Evolutionary conservation across 2,329 filamentous ascomycete species (phyloP), one percentile per base, ranked within the genome.

Genomic region (Pezicula rhizophila): DNA sequence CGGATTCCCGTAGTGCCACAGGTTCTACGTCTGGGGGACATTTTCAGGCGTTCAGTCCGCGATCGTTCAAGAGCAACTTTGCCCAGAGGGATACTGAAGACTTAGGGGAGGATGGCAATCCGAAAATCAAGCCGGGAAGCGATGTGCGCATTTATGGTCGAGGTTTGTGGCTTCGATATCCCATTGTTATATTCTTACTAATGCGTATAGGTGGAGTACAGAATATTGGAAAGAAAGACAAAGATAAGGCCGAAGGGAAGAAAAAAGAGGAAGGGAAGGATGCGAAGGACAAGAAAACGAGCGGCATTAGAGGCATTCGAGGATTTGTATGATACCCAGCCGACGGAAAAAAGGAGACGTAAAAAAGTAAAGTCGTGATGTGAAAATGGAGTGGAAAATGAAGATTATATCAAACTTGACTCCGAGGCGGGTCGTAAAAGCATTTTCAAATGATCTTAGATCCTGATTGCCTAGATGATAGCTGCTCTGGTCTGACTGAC

Each of bases 101-200:
- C 28, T 66, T 68, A 55, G 74, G 70, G 43, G 65, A 64, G 39
- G 66, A 66, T 14, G 34, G 23, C 45, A 72, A 69, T 56, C 65
- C 68, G 10, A 77, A 71, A 57, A 71, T 73, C 47, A 69, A 68
- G 39, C 62, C 70, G 10, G 70, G 71, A 47, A 72, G 71, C 47
- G 73, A 78, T 55, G 65, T 75, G 15, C 66, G 77, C 47, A 67
- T 78, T 18, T 77, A 75, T 58, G 77, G 77, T 43, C 67, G 77
- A 69, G 77, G 77, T 79, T 57, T 67, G 73, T 68, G 34, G 14
- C 1, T 42, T 41, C 18, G 25, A 39, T 33, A 18, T 39, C 43
- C 43, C 18, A 48, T 41, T 42, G 37, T 12, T n/a, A 43, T 41
- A 43, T 25, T 38, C 23, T 37, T 47, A 5, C 18, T 35, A 1